Conservation (phyloP, 306 rosid genomes). For the Malus asiatica region DNA sequence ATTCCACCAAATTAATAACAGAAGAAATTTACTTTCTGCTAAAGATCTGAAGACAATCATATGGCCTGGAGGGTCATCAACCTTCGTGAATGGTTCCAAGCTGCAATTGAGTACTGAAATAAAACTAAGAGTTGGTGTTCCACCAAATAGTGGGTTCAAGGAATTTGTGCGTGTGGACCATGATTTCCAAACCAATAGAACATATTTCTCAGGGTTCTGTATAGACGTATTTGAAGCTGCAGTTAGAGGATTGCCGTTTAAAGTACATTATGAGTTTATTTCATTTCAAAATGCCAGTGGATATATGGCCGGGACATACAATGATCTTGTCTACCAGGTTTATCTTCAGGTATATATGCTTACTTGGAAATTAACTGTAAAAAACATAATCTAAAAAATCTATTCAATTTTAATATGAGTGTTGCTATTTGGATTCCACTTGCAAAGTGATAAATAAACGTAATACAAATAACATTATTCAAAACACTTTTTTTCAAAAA, state of each 20-base stretch:
- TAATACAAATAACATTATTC: too few relatives aligned
- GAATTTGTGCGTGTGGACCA: background rate
- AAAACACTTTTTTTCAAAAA: too few relatives aligned
- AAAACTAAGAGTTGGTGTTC: constrained; percentile 14
- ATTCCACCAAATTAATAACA: background rate
- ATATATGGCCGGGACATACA: background rate
- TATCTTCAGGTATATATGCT: background rate
- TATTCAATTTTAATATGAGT: too few relatives aligned
- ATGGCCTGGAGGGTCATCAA: constrained; percentile 25
- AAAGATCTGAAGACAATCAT: background rate
- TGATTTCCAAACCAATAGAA: background rate
- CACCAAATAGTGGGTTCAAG: background rate
- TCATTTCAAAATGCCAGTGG: background rate
- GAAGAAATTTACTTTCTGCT: background rate
- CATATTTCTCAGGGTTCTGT: background rate
- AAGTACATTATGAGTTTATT: background rate
- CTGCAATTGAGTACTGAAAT: background rate
- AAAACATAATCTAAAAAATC: background rate
- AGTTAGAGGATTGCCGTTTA: background rate
- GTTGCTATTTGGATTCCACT: too few relatives aligned
- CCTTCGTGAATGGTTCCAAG: background rate
- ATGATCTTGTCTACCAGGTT: background rate
- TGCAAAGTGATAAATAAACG: too few relatives aligned
- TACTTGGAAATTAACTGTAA: background rate
- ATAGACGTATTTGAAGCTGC: constrained; percentile 14